phyloP scores from a whole-genome alignment of 768 basidiomycete species.

The Lactarius trivialis region DNA sequence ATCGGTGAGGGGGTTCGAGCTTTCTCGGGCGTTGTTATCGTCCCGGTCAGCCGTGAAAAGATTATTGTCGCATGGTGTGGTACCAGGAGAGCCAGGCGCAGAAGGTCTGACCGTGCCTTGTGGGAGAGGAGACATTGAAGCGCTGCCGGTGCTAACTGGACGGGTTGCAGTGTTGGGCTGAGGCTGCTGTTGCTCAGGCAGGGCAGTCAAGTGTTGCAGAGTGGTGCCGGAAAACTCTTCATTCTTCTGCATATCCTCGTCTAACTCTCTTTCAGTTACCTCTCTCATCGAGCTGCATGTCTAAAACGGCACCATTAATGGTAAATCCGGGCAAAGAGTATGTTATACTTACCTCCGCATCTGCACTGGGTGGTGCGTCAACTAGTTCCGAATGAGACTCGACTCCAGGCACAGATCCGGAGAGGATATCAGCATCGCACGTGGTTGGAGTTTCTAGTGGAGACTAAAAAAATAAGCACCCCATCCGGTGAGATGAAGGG shows the following conservation, averaged over 20 bases:
- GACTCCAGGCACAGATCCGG: neutral
- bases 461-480: neutral
- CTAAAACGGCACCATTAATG: neutral
- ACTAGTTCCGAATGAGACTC: neutral
- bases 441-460: neutral
- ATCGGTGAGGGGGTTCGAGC: neutral
- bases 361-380: neutral
- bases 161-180: constrained; percentile 29
- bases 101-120: constrained; percentile 27
- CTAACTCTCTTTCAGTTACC: neutral
- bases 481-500: neutral
- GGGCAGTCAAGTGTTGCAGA: neutral
- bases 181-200: constrained; percentile 16
- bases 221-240: neutral
- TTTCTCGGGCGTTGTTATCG: neutral
- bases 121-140: constrained; percentile 22
- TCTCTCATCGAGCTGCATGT: neutral
- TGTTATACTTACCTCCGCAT: neutral
- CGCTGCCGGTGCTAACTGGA: constrained; percentile 24
- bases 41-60: neutral
- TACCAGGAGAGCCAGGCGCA: constrained; percentile 33
- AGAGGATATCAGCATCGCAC: neutral
- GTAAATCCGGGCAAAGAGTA: neutral
- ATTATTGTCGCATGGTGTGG: constrained; percentile 31
- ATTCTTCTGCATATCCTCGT: neutral